These are phyloP conservation scores for Clavispora asparagi DNA, from an alignment of 805 yeast species.

Conservation along the genomic window DNA sequence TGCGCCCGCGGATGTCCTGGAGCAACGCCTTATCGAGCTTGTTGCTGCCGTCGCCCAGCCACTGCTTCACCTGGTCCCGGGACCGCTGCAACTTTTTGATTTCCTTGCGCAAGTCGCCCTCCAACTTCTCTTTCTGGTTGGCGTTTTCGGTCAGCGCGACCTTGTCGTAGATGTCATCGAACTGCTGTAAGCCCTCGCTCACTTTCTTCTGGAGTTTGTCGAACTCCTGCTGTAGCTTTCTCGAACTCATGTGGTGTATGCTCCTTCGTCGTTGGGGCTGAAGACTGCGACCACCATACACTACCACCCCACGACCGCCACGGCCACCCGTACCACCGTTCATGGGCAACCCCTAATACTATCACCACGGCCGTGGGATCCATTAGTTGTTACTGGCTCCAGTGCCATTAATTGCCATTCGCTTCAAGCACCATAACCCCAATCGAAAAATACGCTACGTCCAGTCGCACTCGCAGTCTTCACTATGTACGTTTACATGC, in stretches of 20 bases:
- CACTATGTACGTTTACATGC: too few relatives aligned
- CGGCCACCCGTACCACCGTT: too few relatives aligned
- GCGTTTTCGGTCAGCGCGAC: conserved; percentile 74
- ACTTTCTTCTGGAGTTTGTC: conserved; percentile 90
- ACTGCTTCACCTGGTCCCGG: conserved; percentile 91
- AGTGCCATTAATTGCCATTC: too few relatives aligned
- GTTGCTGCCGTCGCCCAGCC: conserved; percentile 88
- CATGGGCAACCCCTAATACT: too few relatives aligned
- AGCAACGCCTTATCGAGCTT: conserved; percentile 54
- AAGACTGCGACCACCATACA: background rate
- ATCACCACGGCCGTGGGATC: too few relatives aligned
- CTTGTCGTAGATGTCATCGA: conserved; percentile 83
- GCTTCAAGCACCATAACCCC: too few relatives aligned
- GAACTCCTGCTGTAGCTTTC: conserved; percentile 63
- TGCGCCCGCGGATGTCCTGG: conserved; percentile 58
- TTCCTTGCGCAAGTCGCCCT: conserved; percentile 87
- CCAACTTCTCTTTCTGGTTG: conserved; percentile 90
- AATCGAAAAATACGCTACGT: too few relatives aligned
- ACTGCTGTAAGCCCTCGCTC: conserved; percentile 81
- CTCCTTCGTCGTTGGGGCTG: background rate
- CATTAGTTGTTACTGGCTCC: too few relatives aligned
- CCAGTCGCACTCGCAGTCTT: too few relatives aligned
- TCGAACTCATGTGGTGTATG: conserved; percentile 29
- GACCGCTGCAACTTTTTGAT: conserved; percentile 90
- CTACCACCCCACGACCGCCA: background rate